phyloP scores from a whole-genome alignment of 371 early-diverging fungal genomes.

The Vairimorpha ceranae region DNA sequence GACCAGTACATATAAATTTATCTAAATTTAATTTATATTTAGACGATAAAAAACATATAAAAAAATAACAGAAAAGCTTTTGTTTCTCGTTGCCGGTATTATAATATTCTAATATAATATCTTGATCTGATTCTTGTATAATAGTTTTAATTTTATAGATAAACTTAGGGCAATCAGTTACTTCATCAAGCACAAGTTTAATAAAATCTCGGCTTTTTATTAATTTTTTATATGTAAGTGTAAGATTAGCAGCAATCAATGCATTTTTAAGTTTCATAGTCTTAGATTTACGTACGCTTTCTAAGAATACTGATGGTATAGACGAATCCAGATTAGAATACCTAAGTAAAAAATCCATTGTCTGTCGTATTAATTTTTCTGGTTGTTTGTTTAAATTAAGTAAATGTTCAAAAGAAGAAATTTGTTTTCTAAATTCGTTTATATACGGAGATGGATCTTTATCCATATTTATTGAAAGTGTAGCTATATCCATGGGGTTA shows the following conservation, averaged over 20 bases:
- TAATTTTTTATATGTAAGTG: conserved; percentile 4
- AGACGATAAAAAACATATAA: conserved; percentile 33
- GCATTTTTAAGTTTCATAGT: conserved; percentile 11
- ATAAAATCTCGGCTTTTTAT: conserved; percentile 5
- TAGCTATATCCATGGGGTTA: conserved; percentile 11
- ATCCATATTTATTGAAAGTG: conserved; percentile 6
- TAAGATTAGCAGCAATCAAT: conserved; percentile 6
- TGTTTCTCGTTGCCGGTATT: conserved; percentile 45
- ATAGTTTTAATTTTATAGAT: background rate
- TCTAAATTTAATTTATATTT: conserved; percentile 13
- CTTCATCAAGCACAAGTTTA: conserved; percentile 16
- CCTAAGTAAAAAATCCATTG: conserved; percentile 11
- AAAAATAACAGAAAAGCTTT: conserved; percentile 43
- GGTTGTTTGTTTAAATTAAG: conserved; percentile 24
- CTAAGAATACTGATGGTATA: conserved; percentile 8
- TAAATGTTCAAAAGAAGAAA: conserved; percentile 1
- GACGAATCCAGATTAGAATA: conserved; percentile 3
- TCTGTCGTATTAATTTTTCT: conserved; percentile 23
- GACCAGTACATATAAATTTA: conserved; percentile 23
- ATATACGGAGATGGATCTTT: conserved; percentile 21
- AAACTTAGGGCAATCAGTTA: background rate
- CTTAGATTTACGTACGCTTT: conserved; percentile 4
- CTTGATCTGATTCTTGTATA: background rate
- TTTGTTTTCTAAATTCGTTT: conserved; percentile 26
- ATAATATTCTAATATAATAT: conserved; percentile 28